phyloP scores from a whole-genome alignment of 2,329 filamentous ascomycete genomes.

The Teratosphaeria zuluensis region DNA sequence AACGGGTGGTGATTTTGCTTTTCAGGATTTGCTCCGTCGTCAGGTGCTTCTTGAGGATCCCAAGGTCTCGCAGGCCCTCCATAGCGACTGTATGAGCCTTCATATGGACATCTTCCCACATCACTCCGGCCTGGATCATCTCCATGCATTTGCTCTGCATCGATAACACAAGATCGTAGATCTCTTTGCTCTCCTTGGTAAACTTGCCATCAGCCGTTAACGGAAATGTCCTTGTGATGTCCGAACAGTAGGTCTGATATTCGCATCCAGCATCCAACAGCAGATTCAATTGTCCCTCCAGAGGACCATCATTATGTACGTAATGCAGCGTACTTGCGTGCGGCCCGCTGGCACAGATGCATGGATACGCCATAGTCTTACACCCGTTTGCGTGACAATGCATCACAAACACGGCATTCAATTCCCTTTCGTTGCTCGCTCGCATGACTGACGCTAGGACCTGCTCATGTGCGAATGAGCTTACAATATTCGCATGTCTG shows the following conservation, averaged over 20 bases:
- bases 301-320: slow-evolving; percentile 62
- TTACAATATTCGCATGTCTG: slow-evolving; percentile 70
- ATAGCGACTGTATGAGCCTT: slow-evolving; percentile 75
- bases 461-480: slow-evolving; percentile 64
- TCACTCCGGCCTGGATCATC: slow-evolving; percentile 60
- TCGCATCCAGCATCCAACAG: slow-evolving; percentile 71
- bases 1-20: slow-evolving; percentile 37
- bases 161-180: slow-evolving; percentile 55
- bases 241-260: slow-evolving; percentile 41
- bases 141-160: slow-evolving; percentile 78
- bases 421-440: slow-evolving; percentile 68
- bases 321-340: slow-evolving; percentile 85
- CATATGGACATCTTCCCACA: slow-evolving; percentile 74
- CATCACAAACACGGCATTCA: slow-evolving; percentile 72
- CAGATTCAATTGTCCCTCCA: slow-evolving; percentile 64
- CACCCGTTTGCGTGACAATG: slow-evolving; percentile 65
- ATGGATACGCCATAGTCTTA: slow-evolving; percentile 76
- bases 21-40: slow-evolving; percentile 35
- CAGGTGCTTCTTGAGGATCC: slow-evolving; percentile 48
- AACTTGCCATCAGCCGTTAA: slow-evolving; percentile 54
- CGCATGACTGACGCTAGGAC: slow-evolving; percentile 55
- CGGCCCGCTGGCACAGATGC: slow-evolving; percentile 72
- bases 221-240: slow-evolving; percentile 79
- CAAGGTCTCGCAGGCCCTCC: slow-evolving; percentile 63
- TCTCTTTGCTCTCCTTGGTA: slow-evolving; percentile 54